phyloP scores from a whole-genome alignment of 2,329 filamentous ascomycete species.

The Trichoderma atrobrunneum region DNA sequence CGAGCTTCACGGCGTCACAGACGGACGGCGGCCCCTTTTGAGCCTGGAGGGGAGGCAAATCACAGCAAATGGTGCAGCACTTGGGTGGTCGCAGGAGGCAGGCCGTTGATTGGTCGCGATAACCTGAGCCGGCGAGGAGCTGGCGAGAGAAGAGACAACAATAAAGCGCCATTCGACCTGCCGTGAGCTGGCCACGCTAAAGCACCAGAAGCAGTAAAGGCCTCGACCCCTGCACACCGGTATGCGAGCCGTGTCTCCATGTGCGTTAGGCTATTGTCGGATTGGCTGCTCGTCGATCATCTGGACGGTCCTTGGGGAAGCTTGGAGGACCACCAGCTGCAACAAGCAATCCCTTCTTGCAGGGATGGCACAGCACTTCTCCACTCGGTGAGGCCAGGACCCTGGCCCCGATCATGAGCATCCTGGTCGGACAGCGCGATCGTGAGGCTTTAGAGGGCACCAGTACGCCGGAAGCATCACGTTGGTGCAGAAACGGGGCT shows the following conservation, averaged over 20 bases:
- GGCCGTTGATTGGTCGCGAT: not conserved
- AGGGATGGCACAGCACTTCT: not conserved
- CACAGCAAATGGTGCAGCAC: not conserved
- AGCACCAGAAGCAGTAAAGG: not conserved
- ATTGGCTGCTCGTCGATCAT: slow-evolving; percentile 17
- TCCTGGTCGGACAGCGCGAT: slow-evolving; percentile 13
- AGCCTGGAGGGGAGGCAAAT: slow-evolving; percentile 15
- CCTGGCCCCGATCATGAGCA: slow-evolving; percentile 12
- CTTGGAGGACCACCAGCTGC: not conserved
- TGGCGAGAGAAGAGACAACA: slow-evolving; percentile 27
- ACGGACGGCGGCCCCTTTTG: slow-evolving; percentile 18
- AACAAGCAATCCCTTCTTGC: not conserved
- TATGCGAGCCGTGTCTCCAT: slow-evolving; percentile 16
- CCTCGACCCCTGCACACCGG: slow-evolving; percentile 16
- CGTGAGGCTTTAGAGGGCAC: not conserved
- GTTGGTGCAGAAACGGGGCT: not conserved
- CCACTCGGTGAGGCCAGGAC: slow-evolving; percentile 13
- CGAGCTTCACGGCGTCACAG: not conserved
- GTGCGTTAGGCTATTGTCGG: not conserved
- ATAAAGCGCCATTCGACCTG: slow-evolving; percentile 26
- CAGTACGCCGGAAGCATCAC: not conserved
- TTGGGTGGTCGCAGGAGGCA: not conserved
- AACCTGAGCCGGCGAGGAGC: not conserved
- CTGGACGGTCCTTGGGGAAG: not conserved
- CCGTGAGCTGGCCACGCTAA: slow-evolving; percentile 17